phyloP scores from a whole-genome alignment of 2,329 filamentous ascomycete species.

The Penicillium psychrosexuale region DNA sequence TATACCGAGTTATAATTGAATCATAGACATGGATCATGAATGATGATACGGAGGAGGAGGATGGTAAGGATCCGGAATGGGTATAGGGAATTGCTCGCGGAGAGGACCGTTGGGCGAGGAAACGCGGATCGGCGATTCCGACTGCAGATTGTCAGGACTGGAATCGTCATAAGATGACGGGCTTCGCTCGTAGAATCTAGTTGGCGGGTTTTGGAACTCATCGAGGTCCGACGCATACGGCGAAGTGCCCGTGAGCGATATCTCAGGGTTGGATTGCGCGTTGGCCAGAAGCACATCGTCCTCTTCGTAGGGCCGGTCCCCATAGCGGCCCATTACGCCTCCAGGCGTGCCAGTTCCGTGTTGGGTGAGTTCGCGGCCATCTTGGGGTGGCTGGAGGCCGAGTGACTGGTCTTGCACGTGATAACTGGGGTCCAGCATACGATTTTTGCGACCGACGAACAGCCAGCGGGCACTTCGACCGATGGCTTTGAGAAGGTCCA shows the following conservation, averaged over 20 bases:
- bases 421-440: conserved; percentile 43
- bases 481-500: conserved; percentile 78
- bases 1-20: conserved; percentile 3
- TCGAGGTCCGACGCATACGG: conserved; percentile 21
- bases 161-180: conserved; percentile 16
- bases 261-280: conserved; percentile 37
- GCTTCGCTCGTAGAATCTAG: conserved; percentile 13
- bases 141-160: conserved; percentile 6
- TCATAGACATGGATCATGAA: conserved; percentile 11
- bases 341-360: conserved; percentile 23
- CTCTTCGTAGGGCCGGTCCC: conserved; percentile 31
- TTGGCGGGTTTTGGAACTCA: conserved; percentile 15
- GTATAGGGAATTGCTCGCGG: conserved; percentile 31
- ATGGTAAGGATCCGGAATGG: conserved; percentile 31
- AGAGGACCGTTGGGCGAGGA: conserved; percentile 26
- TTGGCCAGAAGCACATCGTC: conserved; percentile 39
- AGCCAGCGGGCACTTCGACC: conserved; percentile 77
- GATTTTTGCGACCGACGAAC: conserved; percentile 64
- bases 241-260: conserved; percentile 19
- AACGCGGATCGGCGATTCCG: conserved; percentile 6
- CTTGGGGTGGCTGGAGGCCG: conserved; percentile 25
- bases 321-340: conserved; percentile 25
- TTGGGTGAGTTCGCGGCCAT: conserved; percentile 6
- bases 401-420: conserved; percentile 29
- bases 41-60: conserved; percentile 25